phyloP scores from a whole-genome alignment of 495 filamentous ascomycete species.

The Hypoxylon subgilvum region DNA sequence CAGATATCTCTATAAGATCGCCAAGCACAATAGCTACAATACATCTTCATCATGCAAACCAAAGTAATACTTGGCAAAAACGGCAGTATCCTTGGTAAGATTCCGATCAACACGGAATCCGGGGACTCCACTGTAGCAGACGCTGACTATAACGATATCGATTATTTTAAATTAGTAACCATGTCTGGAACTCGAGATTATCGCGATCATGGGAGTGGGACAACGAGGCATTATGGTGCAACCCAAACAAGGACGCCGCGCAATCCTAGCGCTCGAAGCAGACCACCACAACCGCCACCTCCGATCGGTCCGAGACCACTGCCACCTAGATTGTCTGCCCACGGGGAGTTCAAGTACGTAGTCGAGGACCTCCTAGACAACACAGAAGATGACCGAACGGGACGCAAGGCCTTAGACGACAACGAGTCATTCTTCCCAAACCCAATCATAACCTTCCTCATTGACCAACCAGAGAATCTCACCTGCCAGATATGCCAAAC shows the following conservation, averaged over 20 bases:
- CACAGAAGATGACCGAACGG: not conserved
- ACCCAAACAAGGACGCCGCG: no score
- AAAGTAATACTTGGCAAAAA: slow-evolving; percentile 15
- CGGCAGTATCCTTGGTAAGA: slow-evolving; percentile 29
- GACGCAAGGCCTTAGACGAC: not conserved
- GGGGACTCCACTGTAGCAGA: not conserved
- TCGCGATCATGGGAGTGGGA: no score
- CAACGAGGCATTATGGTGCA: no score
- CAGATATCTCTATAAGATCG: no score
- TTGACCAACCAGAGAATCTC: slow-evolving; percentile 28
- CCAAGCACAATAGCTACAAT: no score
- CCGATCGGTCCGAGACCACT: no score
- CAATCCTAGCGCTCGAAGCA: no score
- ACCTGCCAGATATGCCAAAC: slow-evolving; percentile 31
- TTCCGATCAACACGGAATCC: slow-evolving; percentile 10
- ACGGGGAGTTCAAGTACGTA: not conserved
- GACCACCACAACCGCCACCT: no score
- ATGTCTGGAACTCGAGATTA: no score
- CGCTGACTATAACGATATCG: no score
- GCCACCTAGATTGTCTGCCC: no score
- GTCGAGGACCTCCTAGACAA: not conserved
- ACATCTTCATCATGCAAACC: not conserved
- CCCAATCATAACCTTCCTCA: slow-evolving; percentile 33
- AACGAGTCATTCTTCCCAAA: slow-evolving; percentile 26
- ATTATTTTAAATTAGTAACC: no score